Evolutionary conservation across 257 asterid genomes (phyloP).

Genomic region (Scutellaria baicalensis): DNA sequence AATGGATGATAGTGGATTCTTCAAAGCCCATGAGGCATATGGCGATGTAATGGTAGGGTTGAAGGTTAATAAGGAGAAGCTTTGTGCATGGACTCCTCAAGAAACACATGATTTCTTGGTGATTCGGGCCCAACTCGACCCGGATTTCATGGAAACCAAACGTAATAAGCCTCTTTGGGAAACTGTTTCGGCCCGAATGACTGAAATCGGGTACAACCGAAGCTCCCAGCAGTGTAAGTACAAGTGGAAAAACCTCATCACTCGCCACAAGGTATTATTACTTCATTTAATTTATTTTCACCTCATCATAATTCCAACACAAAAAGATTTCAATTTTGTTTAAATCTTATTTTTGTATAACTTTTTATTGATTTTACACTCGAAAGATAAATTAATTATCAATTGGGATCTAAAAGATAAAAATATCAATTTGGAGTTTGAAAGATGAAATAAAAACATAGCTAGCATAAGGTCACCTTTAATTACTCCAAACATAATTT

Average conservation of each 20-base stretch:
- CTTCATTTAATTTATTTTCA: neutral
- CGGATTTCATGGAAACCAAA: conserved; percentile 65
- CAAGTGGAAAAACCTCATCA: conserved; percentile 94
- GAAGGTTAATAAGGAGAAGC: conserved; percentile 39
- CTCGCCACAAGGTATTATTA: conserved; percentile 61
- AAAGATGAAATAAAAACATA: too few species aligned
- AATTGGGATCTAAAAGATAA: too few species aligned
- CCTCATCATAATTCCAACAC: too few species aligned
- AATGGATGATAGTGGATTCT: conserved; percentile 44
- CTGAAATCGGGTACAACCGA: conserved; percentile 59
- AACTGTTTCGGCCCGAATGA: conserved; percentile 58
- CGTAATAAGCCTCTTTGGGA: conserved; percentile 80
- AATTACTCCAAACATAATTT: too few species aligned
- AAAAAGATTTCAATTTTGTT: neutral
- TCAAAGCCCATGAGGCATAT: conserved; percentile 9
- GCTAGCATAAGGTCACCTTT: too few species aligned
- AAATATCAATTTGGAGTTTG: too few species aligned
- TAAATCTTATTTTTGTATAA: neutral
- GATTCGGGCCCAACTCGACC: conserved; percentile 79
- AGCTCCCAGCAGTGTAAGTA: conserved; percentile 88
- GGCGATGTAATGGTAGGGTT: conserved; percentile 4
- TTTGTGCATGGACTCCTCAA: conserved; percentile 76
- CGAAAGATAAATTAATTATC: too few species aligned
- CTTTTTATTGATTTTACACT: too few species aligned
- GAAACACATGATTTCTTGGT: conserved; percentile 69